Conservation (phyloP, 202 grass and related monocot genomes). For the Panicum virgatum region DNA sequence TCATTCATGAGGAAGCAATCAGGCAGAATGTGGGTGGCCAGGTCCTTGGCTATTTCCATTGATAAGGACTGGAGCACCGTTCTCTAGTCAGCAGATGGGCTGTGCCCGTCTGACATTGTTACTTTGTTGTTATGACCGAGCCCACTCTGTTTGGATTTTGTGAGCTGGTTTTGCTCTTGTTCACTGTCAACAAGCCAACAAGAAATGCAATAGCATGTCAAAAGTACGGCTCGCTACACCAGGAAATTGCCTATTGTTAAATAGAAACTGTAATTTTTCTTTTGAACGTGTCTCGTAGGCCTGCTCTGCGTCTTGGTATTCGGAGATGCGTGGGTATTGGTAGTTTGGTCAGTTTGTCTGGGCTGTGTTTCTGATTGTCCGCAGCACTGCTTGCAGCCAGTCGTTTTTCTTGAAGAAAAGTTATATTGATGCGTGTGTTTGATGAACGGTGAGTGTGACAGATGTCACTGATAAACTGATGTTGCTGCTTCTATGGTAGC, state of each 20-base stretch:
- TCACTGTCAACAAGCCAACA: not conserved
- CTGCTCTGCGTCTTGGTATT: slow-evolving; percentile 5
- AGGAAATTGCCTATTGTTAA: not conserved
- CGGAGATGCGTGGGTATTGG: slow-evolving; percentile 2
- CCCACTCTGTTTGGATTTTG: slow-evolving; percentile 11
- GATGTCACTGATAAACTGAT: not conserved
- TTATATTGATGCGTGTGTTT: not conserved
- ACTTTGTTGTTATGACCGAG: slow-evolving; percentile 12
- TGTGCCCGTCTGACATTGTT: not conserved
- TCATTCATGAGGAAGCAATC: slow-evolving; percentile 93
- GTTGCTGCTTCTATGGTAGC: not conserved
- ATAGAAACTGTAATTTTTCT: slow-evolving; percentile 24
- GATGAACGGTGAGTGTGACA: not conserved
- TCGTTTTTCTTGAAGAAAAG: no score
- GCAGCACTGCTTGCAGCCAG: not conserved
- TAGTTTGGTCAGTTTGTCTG: not conserved
- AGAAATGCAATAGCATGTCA: slow-evolving; percentile 33
- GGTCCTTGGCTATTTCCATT: slow-evolving; percentile 92
- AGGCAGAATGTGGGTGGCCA: slow-evolving; percentile 87
- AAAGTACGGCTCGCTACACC: not conserved
- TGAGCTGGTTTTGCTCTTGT: slow-evolving; percentile 11
- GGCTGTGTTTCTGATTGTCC: slow-evolving; percentile 1
- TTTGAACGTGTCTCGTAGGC: slow-evolving; percentile 1
- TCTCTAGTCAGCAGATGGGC: not conserved
- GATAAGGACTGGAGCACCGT: slow-evolving; percentile 7